Evolutionary conservation across 495 filamentous ascomycete genomes (phyloP).

Genomic region (Cetradonia linearis): DNA sequence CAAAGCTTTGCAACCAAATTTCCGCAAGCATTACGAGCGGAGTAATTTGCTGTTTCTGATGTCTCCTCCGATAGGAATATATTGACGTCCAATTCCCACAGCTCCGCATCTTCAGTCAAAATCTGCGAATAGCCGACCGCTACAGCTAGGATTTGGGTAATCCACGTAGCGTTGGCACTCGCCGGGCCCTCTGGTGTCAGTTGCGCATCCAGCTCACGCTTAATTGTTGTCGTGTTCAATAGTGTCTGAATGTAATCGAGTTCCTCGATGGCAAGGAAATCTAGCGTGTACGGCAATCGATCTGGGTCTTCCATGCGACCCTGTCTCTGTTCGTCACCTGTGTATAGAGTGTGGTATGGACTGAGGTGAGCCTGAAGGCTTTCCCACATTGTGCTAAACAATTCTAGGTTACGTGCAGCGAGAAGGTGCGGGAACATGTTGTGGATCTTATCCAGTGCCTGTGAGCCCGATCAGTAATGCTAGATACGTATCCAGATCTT

Average conservation of each 20-base stretch:
- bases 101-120: slow-evolving; percentile 77
- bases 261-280: slow-evolving; percentile 85
- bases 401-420: slow-evolving; percentile 60
- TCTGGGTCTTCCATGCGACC: slow-evolving; percentile 83
- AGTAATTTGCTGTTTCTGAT: slow-evolving; percentile 92
- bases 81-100: slow-evolving; percentile 96
- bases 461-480: not conserved
- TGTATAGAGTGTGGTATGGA: slow-evolving; percentile 67
- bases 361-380: slow-evolving; percentile 63
- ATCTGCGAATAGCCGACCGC: slow-evolving; percentile 84
- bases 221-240: slow-evolving; percentile 71
- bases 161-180: slow-evolving; percentile 47
- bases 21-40: slow-evolving; percentile 79
- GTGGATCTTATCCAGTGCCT: slow-evolving; percentile 86
- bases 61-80: slow-evolving; percentile 92
- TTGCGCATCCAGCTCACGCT: slow-evolving; percentile 69
- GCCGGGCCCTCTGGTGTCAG: slow-evolving; percentile 47
- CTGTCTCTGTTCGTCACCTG: slow-evolving; percentile 69
- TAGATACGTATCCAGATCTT: not conserved
- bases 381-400: slow-evolving; percentile 80
- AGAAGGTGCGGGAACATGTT: slow-evolving; percentile 73
- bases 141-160: slow-evolving; percentile 71
- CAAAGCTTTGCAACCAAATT: slow-evolving; percentile 87
- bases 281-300: slow-evolving; percentile 86
- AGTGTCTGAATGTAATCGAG: slow-evolving; percentile 86